Evolutionary conservation across 257 asterid species (phyloP), one percentile per base, ranked within the genome.

Genomic region (Leonotis leonurus): DNA sequence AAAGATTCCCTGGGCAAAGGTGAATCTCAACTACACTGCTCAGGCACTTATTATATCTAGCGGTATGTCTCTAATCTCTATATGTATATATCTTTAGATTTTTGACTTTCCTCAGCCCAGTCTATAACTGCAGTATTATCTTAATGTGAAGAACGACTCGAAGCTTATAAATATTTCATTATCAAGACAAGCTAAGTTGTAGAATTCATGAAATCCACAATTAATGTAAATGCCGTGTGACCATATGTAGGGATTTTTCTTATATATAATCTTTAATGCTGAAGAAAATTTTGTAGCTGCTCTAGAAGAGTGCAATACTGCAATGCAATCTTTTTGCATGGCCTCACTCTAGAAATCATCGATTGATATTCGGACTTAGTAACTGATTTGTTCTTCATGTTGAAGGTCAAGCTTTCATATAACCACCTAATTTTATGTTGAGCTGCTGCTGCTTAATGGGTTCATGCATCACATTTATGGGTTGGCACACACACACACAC

Each of bases 1-100:
- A 20, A 85, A 69, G 22, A 70, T 88, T 71, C 93, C 90, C 50
- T 86, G 96, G 96, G 96, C 96, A 22, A 88, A 86, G 86, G 88
- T 93, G 17, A 82, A 89, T 74, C 77, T 89, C 73, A 89, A 89
- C 69, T 79, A 85, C 48, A 88, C 95, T 56, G 95, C 75, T 11
- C 95, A 88, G 71, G 96, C 96, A 60, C 90, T 88, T 60, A 78
- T 88, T 61, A 69, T 88, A 78, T 81, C 96, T 65, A 85, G 69
- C 10, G 95, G 96, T 88, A 80, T 33, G 88, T 35, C 11, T 14
- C 8, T 18, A 29, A n/a, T n/a, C n/a, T 29, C 3, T 29, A 46
- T 13, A 9, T 25, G 20, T 10, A 3, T 7, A 32, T 22, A 45
- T 62, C 44, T 27, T 54, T 36, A 14, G 24, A 18, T 13, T 50